Conservation (phyloP, 1,284 basidiomycete genomes). For the Tranzscheliella williamsii region DNA sequence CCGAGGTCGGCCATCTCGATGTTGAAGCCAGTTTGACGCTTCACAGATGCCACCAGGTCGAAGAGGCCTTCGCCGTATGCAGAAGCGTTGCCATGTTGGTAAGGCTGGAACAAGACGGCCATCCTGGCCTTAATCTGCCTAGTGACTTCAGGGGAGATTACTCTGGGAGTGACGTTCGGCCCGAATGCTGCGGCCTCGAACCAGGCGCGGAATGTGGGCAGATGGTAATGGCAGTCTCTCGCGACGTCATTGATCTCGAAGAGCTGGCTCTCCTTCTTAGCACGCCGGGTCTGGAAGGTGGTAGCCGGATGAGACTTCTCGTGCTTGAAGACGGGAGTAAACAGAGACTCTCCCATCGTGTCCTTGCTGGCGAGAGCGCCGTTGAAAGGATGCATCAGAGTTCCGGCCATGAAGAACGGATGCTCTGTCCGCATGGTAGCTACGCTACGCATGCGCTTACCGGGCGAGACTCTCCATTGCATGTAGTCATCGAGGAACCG, state of each 20-base stretch:
- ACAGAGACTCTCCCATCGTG: slow-evolving; percentile 13
- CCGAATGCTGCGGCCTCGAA: slow-evolving; percentile 16
- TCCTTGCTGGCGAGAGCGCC: slow-evolving; percentile 10
- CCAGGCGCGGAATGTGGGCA: slow-evolving; percentile 17
- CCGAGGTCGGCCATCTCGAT: slow-evolving; percentile 33
- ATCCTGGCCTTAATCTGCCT: slow-evolving; percentile 23
- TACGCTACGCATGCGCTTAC: background rate
- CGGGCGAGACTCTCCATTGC: slow-evolving; percentile 16
- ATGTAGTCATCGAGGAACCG: slow-evolving; percentile 26
- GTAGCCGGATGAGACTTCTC: slow-evolving; percentile 13
- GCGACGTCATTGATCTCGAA: slow-evolving; percentile 15
- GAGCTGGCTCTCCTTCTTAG: background rate
- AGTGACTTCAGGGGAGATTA: slow-evolving; percentile 10
- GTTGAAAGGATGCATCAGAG: slow-evolving; percentile 15
- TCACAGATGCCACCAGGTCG: slow-evolving; percentile 35
- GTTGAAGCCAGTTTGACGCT: slow-evolving; percentile 34
- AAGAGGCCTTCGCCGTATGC: slow-evolving; percentile 31
- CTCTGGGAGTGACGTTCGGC: slow-evolving; percentile 5
- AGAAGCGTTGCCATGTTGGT: slow-evolving; percentile 29
- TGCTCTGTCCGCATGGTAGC: background rate
- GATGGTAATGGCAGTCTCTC: slow-evolving; percentile 11
- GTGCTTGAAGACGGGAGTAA: slow-evolving; percentile 20
- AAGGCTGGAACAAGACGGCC: slow-evolving; percentile 20
- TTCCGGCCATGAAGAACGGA: slow-evolving; percentile 33
- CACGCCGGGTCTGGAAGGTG: slow-evolving; percentile 1